phyloP scores from a whole-genome alignment of 768 basidiomycete genomes.

The Holtermanniella nyarrowii region DNA sequence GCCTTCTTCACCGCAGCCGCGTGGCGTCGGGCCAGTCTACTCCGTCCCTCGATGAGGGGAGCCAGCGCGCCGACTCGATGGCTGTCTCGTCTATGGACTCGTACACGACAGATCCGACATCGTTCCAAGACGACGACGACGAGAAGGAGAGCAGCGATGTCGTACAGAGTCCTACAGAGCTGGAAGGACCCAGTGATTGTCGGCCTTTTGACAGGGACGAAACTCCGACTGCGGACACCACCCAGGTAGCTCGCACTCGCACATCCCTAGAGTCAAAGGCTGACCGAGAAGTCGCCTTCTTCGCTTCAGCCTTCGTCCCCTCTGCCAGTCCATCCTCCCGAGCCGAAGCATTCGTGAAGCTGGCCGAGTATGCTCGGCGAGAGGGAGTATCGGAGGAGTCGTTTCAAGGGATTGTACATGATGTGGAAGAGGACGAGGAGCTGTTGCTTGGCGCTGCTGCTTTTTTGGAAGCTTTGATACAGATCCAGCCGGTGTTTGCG shows the following conservation, averaged over 20 bases:
- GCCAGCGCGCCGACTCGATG: slow-evolving; percentile 9
- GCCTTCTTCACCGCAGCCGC: slow-evolving; percentile 17
- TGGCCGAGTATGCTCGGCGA: not conserved
- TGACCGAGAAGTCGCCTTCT: not conserved
- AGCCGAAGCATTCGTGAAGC: not conserved
- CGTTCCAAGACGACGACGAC: slow-evolving; percentile 6
- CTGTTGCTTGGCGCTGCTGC: not conserved
- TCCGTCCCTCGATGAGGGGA: slow-evolving; percentile 1
- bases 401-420: not conserved
- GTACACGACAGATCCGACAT: slow-evolving; percentile 16
- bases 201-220: too few relatives aligned
- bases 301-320: not conserved
- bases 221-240: too few relatives aligned
- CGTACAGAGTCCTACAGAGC: not conserved
- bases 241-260: too few relatives aligned
- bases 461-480: not conserved
- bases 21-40: slow-evolving; percentile 5
- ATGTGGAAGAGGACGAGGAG: not conserved
- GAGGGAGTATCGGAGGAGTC: not conserved
- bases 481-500: not conserved
- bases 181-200: not conserved
- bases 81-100: slow-evolving; percentile 27
- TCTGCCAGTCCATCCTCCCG: too few relatives aligned
- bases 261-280: too few relatives aligned
- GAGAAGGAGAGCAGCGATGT: slow-evolving; percentile 3